Base-by-base conservation (phyloP, 2,329 filamentous ascomycete species). In the Ophiostoma populinum region DNA sequence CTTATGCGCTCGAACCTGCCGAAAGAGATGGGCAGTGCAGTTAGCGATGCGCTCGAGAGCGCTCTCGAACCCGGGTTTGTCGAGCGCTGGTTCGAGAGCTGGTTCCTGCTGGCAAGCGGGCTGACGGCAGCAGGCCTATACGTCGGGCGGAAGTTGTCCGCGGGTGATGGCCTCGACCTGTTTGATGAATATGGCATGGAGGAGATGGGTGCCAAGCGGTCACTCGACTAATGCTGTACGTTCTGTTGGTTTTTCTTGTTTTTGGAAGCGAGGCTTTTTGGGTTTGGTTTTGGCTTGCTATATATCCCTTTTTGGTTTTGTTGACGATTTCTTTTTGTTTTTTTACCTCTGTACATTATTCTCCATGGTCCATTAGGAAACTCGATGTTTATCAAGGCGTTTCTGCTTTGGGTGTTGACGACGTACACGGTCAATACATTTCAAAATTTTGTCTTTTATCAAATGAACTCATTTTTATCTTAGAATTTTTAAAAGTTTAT, bases 81-180 rank as follows among this genome's bases (percentile, higher is more conserved):
- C 5, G 75, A 92, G 47, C 64, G 70, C 20, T 92, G 83, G 83
- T 92, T 92, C 46, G 83, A 92, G 52, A 75, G 72, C 7, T 87
- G 82, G 75, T 92, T 92, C 52, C 54, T 92, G 37, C 51, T 74
- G 3, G 76, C 77, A 5, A 78, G 75, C 42, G 57, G 62, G 1
- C 49, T 66, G 10, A 90, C 82, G 2, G 73, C 65, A 1, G 49
- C 68, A n/a, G 81, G 80, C 0, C 73, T 92, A 16, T 80, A 77
- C 64, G 51, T 85, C 4, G 78, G 79, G 1, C 64, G 71, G 41
- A 75, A 70, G 49, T 57, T 82, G 2, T 55, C 57, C 18, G 52
- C 44, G 30, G 47, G 51, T 24, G 42, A 40, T 24, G 33, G 48
- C 40, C 56, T 45, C 29, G 52, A 51, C 3, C 62, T 62, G 18